Evolutionary conservation across 2,329 filamentous ascomycete genomes (phyloP).

Genomic region (Paecilomyces variotii): DNA sequence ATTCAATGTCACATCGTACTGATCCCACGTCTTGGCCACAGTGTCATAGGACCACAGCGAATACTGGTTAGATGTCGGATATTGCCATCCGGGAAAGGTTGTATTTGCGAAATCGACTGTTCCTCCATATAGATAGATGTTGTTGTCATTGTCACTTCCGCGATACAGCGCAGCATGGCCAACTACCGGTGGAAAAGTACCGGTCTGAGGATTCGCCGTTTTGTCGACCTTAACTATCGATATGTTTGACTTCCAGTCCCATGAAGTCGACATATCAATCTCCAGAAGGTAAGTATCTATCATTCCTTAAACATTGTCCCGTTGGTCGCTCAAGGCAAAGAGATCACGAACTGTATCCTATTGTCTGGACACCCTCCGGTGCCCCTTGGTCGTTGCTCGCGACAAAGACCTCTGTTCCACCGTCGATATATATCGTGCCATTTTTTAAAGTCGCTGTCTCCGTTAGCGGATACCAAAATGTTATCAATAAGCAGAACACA

Average conservation of each 20-base stretch:
- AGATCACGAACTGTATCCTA: constrained; percentile 19
- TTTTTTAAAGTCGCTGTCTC: constrained; percentile 20
- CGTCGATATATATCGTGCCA: constrained; percentile 21
- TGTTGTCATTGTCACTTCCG: constrained; percentile 12
- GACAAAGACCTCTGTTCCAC: constrained; percentile 19
- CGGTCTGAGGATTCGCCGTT: constrained; percentile 13
- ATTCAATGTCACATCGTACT: constrained; percentile 17
- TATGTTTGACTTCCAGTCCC: constrained; percentile 22
- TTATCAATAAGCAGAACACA: constrained; percentile 1
- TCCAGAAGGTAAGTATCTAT: constrained; percentile 19
- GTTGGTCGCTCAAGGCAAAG: background rate
- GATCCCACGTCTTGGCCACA: constrained; percentile 13
- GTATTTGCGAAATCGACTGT: constrained; percentile 20
- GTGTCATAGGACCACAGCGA: constrained; percentile 25
- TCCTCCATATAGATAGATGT: constrained; percentile 25
- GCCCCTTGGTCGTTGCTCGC: constrained; percentile 9
- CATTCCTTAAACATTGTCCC: background rate
- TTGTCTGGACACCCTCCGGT: constrained; percentile 11
- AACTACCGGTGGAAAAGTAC: constrained; percentile 15
- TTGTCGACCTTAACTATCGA: constrained; percentile 15
- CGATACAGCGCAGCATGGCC: constrained; percentile 21
- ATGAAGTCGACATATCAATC: constrained; percentile 20
- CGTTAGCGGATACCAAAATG: background rate
- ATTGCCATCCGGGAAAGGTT: constrained; percentile 20
- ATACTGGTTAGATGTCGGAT: constrained; percentile 16